These are phyloP conservation scores for Diplodia seriata DNA, from an alignment of 2,329 filamentous ascomycete genomes.

Conservation along the genomic window DNA sequence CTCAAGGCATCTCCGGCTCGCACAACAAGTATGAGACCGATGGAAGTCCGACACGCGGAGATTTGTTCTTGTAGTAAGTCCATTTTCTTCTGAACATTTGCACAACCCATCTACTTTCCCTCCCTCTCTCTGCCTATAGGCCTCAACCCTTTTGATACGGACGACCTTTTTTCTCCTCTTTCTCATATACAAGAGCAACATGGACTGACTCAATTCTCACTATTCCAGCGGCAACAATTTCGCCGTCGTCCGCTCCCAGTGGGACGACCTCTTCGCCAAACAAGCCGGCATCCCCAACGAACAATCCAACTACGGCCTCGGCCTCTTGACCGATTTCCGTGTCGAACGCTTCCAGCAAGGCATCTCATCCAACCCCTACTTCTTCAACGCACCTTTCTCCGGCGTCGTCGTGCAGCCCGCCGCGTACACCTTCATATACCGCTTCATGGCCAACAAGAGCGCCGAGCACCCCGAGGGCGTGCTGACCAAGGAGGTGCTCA, in stretches of 20 bases:
- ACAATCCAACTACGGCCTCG: constrained; percentile 20
- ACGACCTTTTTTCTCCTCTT: background rate
- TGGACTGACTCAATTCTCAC: background rate
- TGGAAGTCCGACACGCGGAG: constrained; percentile 12
- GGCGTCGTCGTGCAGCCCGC: constrained; percentile 37
- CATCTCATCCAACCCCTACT: constrained; percentile 13
- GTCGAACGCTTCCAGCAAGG: constrained; percentile 24
- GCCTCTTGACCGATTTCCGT: constrained; percentile 18
- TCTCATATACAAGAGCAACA: background rate
- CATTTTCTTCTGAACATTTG: too few relatives aligned
- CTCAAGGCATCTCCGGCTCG: constrained; percentile 16
- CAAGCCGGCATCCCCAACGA: constrained; percentile 11
- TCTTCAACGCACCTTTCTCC: constrained; percentile 21
- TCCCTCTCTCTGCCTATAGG: background rate
- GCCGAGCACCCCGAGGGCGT: constrained; percentile 40
- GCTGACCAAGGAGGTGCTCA: constrained; percentile 34
- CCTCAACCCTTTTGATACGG: too few relatives aligned
- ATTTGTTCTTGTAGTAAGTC: constrained; percentile 15
- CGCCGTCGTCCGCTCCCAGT: constrained; percentile 8
- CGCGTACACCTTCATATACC: constrained; percentile 41
- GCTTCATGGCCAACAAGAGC: constrained; percentile 44
- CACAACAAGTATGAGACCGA: constrained; percentile 24
- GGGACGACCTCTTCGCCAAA: constrained; percentile 20
- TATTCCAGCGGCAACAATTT: constrained; percentile 17
- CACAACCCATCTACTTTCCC: background rate